These are phyloP conservation scores for Graphium sp. DNA, from an alignment of 2,329 filamentous ascomycete genomes.

Conservation along the genomic window DNA sequence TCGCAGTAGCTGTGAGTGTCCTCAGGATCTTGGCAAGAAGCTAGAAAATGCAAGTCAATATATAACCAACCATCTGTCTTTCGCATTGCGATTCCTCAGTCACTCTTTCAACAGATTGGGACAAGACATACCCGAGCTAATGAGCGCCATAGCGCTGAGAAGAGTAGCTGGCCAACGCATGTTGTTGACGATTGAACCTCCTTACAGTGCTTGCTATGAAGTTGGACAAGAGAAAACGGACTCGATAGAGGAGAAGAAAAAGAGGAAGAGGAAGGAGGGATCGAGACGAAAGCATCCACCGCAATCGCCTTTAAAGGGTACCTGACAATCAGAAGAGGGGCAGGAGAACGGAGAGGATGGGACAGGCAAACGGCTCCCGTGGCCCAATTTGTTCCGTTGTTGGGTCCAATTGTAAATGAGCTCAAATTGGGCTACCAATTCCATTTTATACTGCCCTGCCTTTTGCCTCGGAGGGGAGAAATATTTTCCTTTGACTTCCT, in stretches of 20 bases:
- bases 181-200: background rate
- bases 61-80: too few species aligned
- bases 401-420: too few species aligned
- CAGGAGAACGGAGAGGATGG: background rate
- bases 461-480: too few species aligned
- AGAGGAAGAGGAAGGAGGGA: too few species aligned
- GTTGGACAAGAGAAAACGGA: background rate
- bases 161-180: conserved; percentile 6
- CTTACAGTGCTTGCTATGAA: background rate
- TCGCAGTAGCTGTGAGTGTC: conserved; percentile 8
- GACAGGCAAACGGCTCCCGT: too few species aligned
- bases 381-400: too few species aligned
- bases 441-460: too few species aligned
- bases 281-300: too few species aligned
- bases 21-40: conserved; percentile 2
- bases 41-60: background rate
- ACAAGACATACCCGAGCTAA: conserved; percentile 5
- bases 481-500: too few species aligned
- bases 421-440: too few species aligned
- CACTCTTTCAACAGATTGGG: background rate
- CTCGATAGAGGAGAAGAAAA: background rate
- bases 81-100: too few species aligned
- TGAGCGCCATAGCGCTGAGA: conserved; percentile 5
- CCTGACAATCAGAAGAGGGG: background rate
- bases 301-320: too few species aligned